These are phyloP conservation scores for Pichia sp. DNA, from an alignment of 1,139 yeast genomes.

Conservation along the genomic window DNA sequence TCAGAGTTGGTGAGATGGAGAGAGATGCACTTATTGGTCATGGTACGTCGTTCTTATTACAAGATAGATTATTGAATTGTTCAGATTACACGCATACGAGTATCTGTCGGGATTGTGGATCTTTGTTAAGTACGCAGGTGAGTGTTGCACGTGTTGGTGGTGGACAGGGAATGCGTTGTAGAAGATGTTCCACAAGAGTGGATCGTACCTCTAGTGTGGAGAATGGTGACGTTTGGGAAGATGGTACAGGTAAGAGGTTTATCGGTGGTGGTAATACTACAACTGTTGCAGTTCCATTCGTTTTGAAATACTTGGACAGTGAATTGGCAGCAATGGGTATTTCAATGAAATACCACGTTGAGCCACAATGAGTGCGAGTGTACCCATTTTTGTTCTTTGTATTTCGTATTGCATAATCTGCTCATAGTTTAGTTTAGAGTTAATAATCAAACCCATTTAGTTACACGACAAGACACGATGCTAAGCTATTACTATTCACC, in stretches of 20 bases:
- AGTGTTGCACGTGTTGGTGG: conserved; percentile 90
- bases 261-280: conserved; percentile 91
- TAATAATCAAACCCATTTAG: no score
- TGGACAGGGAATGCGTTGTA: conserved; percentile 72
- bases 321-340: conserved; percentile 99
- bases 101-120: conserved; percentile 90
- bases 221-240: conserved; percentile 92
- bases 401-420: no score
- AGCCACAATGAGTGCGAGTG: conserved; percentile 50
- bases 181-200: conserved; percentile 77
- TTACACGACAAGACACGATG: no score
- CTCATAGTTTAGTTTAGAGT: no score
- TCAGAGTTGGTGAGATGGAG: conserved; percentile 99
- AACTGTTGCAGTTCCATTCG: conserved; percentile 95
- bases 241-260: conserved; percentile 87
- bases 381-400: no score
- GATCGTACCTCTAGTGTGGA: conserved; percentile 39
- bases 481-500: no score
- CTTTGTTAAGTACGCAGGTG: conserved; percentile 82
- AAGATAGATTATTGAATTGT: conserved; percentile 91
- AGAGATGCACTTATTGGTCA: conserved; percentile 99
- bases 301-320: conserved; percentile 87
- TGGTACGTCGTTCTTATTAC: conserved; percentile 94
- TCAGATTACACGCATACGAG: conserved; percentile 93
- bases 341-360: conserved; percentile 78